Evolutionary conservation across 2,329 filamentous ascomycete genomes (phyloP), one percentile per base, ranked within the genome.

Genomic region (Diaporthe batatas): DNA sequence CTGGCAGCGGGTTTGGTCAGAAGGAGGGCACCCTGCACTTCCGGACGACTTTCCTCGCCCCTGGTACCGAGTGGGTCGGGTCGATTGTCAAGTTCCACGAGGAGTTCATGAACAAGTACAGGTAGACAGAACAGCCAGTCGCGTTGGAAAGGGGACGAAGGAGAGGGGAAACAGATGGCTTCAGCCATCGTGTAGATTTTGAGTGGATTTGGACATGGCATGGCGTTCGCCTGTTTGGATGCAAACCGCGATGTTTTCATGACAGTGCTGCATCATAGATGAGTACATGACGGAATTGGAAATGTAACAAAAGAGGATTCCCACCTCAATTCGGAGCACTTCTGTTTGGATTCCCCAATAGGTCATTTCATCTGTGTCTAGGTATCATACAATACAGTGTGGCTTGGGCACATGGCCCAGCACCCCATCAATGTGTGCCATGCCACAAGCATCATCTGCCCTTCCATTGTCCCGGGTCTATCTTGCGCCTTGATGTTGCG

Each of bases 31-130:
- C 94, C 0, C 86, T 96, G 79, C 96, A 99, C 86, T 97, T 99
- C 89, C 89, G 96, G 75, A 99, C 96, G 5, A 99, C 96, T 0
- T 99, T 99, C 88, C 86, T 99, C 53, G 96, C 96, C 0, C 96
- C 96, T 0, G 96, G 96, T 18, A 98, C 96, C 1, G 95, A 98
- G 78, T 99, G 96, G 96, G 92, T 97, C 8, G 91, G 92, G 65
- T 89, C 92, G 76, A 94, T 98, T 77, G 90, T 92, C 77, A 93
- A 94, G 83, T 99, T 99, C 85, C 96, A 99, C 86, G 86, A 91
- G 83, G 91, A 93, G 75, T 99, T 99, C 79, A 93, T 98, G 91
- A 89, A 93, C 67, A 90, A 98, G 88, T 98, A 89, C 82, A 83
- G 85, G 77, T 90, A 79, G 78, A 77, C 90, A 79, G 78, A 77